phyloP scores from a whole-genome alignment of 768 basidiomycete species.

The Termitomyces sp. region DNA sequence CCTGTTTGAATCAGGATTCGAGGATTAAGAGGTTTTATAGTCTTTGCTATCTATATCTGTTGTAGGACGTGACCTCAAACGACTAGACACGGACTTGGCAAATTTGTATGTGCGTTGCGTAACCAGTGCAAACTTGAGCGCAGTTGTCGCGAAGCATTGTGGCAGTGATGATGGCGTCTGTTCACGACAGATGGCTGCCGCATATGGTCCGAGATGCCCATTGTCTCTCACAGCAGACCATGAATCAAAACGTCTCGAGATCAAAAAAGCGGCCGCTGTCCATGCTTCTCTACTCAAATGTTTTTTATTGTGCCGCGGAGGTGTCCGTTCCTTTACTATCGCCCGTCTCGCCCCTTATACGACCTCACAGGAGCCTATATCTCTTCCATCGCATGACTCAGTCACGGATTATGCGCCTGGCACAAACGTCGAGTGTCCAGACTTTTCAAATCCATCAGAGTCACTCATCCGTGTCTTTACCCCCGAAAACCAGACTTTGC shows the following conservation, averaged over 20 bases:
- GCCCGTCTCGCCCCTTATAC: conserved; percentile 9
- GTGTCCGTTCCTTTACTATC: conserved; percentile 6
- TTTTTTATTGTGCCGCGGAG: not conserved
- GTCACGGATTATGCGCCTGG: conserved; percentile 50
- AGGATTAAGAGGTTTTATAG: conserved; percentile 27
- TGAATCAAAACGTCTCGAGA: not conserved
- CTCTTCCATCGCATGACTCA: conserved; percentile 19
- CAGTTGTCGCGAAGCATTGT: not conserved
- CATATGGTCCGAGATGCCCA: not conserved
- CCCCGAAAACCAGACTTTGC: conserved; percentile 44
- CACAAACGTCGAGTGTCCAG: conserved; percentile 44
- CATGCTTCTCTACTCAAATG: not conserved
- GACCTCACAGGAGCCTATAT: conserved; percentile 11
- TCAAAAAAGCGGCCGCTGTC: not conserved
- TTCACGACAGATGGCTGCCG: not conserved
- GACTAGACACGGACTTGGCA: not conserved
- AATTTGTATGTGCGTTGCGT: not conserved
- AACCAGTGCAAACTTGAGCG: not conserved
- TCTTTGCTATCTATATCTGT: not conserved
- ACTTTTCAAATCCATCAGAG: conserved; percentile 34
- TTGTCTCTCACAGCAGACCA: not conserved
- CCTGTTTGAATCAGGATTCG: conserved; percentile 72
- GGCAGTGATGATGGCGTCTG: not conserved
- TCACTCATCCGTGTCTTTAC: conserved; percentile 48
- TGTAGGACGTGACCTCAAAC: not conserved